Percentiles rank a stretch among this genome's conserved stretches.
These are phyloP conservation scores for Myxozyma neotropica DNA, from an alignment of 805 yeast genomes.

Conservation along the genomic window DNA sequence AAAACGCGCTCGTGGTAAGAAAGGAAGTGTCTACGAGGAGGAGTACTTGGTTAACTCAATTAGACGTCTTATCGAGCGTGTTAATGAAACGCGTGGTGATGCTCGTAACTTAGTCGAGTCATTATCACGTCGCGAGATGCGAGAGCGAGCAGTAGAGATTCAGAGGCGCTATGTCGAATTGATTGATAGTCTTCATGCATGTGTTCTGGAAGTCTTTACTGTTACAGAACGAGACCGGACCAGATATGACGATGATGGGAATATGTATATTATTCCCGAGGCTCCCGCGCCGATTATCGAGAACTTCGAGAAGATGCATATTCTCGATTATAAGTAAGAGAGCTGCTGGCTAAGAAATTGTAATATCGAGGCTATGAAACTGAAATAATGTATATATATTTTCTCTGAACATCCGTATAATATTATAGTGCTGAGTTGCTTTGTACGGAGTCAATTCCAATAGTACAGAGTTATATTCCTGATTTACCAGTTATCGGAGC, in stretches of 20 bases:
- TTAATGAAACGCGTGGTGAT: constrained; percentile 73
- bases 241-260: constrained; percentile 86
- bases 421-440: no score
- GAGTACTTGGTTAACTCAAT: constrained; percentile 88
- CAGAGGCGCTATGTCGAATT: constrained; percentile 69
- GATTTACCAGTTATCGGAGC: constrained; percentile 25
- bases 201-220: constrained; percentile 73
- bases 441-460: no score
- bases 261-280: constrained; percentile 54
- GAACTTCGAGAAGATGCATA: constrained; percentile 21
- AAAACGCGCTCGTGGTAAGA: constrained; percentile 94
- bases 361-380: background rate
- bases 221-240: constrained; percentile 86
- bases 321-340: constrained; percentile 21
- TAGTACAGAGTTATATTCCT: no score
- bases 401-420: background rate
- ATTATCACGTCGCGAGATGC: constrained; percentile 67
- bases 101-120: constrained; percentile 74
- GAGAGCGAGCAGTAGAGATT: constrained; percentile 79
- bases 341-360: background rate
- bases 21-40: constrained; percentile 96
- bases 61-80: constrained; percentile 82
- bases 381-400: no score
- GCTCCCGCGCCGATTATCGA: constrained; percentile 21
- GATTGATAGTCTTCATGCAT: constrained; percentile 55